Conservation (phyloP, 495 filamentous ascomycete species). For the Aspergillus coremiiformis region DNA sequence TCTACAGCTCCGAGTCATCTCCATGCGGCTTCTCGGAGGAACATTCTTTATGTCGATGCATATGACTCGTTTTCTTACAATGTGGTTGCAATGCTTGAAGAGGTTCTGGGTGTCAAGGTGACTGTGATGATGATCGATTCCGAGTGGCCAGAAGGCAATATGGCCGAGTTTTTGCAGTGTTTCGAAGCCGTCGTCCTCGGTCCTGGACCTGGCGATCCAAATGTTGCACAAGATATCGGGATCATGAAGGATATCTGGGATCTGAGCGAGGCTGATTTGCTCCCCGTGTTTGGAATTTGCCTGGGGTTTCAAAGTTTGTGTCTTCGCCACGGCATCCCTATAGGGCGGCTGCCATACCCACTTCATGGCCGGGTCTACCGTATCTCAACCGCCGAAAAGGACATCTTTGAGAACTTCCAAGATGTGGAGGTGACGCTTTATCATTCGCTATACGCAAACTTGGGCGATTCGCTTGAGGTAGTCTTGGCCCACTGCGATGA, state of each 20-base stretch:
- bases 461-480: conserved; percentile 20
- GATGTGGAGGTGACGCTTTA: conserved; percentile 71
- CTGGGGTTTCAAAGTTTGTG: conserved; percentile 85
- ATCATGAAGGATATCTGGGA: conserved; percentile 73
- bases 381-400: conserved; percentile 45
- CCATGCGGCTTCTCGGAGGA: conserved; percentile 18
- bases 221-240: conserved; percentile 59
- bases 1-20: not conserved
- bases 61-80: conserved; percentile 97
- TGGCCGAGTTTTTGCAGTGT: conserved; percentile 44
- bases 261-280: conserved; percentile 44
- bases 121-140: conserved; percentile 65
- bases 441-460: conserved; percentile 68
- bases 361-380: conserved; percentile 73
- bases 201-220: conserved; percentile 66
- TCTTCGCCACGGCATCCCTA: conserved; percentile 53
- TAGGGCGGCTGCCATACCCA: conserved; percentile 56
- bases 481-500: not conserved
- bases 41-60: conserved; percentile 81
- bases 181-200: conserved; percentile 76
- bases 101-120: conserved; percentile 56
- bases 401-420: conserved; percentile 50
- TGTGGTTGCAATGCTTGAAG: conserved; percentile 70
- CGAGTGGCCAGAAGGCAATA: conserved; percentile 37
- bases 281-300: conserved; percentile 85